phyloP scores from a whole-genome alignment of 1,284 basidiomycete species.

The Cryptococcus sp. region DNA sequence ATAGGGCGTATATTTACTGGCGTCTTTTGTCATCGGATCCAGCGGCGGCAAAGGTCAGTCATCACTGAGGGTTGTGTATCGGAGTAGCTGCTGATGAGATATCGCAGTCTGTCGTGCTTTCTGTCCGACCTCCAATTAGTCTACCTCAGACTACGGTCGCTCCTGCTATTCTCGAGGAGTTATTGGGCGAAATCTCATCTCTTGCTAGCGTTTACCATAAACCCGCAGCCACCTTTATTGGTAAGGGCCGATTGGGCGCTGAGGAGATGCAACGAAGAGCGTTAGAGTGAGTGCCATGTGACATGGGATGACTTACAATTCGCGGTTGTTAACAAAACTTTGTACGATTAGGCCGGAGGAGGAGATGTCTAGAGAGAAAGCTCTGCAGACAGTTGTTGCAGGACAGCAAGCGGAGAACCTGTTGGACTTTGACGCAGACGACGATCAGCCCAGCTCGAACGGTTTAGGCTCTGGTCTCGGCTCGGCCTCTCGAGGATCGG shows the following conservation, averaged over 20 bases:
- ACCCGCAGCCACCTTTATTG: slow-evolving; percentile 87
- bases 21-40: slow-evolving; percentile 88
- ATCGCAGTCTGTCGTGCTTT: slow-evolving; percentile 80
- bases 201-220: slow-evolving; percentile 95
- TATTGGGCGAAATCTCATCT: slow-evolving; percentile 81
- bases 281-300: slow-evolving; percentile 60
- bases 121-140: slow-evolving; percentile 87
- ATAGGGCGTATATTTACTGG: slow-evolving; percentile 96
- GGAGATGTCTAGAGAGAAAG: slow-evolving; percentile 69
- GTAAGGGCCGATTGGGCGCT: slow-evolving; percentile 77
- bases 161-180: slow-evolving; percentile 86
- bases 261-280: slow-evolving; percentile 74
- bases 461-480: slow-evolving; percentile 37
- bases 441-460: slow-evolving; percentile 57
- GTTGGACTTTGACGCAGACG: slow-evolving; percentile 83
- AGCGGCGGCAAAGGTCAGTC: slow-evolving; percentile 80
- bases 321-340: slow-evolving; percentile 2
- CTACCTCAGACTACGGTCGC: slow-evolving; percentile 88
- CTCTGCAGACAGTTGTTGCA: slow-evolving; percentile 80
- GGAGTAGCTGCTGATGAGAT: slow-evolving; percentile 1
- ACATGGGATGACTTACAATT: background rate
- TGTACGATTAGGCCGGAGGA: slow-evolving; percentile 58
- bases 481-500: slow-evolving; percentile 1
- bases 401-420: slow-evolving; percentile 92
- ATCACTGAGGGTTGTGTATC: background rate